A percentile compares a stretch with the other conserved stretches of the same genome.
Conservation (phyloP, 257 asterid species). For the Agastache rugosa region DNA sequence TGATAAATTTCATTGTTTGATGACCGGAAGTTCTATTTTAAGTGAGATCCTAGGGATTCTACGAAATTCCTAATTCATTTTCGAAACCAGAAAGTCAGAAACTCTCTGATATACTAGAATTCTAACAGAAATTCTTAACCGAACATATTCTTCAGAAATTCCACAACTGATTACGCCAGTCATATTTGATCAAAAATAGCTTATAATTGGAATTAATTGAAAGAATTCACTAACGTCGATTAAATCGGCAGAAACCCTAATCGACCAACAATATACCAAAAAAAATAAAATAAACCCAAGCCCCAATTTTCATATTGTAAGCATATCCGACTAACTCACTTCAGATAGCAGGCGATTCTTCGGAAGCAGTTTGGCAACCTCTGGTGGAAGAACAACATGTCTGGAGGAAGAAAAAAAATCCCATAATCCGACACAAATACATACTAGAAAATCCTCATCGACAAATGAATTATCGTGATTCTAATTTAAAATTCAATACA, state of each 20-base stretch:
- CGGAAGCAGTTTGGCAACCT: conserved; percentile 61
- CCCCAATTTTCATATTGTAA: not conserved
- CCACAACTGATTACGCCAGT: not conserved
- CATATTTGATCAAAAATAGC: not conserved
- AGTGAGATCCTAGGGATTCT: not conserved
- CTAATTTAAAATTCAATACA: not conserved
- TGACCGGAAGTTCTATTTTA: not conserved
- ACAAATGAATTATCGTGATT: not conserved
- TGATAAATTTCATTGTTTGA: not conserved
- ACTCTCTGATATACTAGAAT: not conserved
- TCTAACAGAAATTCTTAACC: not conserved
- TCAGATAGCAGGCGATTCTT: conserved; percentile 65
- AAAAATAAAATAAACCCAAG: not conserved
- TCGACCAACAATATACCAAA: not conserved
- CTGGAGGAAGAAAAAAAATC: conserved; percentile 32
- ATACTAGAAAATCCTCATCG: not conserved
- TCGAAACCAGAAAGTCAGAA: not conserved
- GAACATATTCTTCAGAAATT: not conserved
- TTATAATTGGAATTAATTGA: not conserved
- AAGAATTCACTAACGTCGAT: not conserved
- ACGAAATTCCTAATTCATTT: not conserved
- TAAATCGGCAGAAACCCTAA: conserved; percentile 37
- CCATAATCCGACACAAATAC: not conserved
- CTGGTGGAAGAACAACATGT: conserved; percentile 63
- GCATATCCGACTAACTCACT: conserved; percentile 34